These are phyloP conservation scores for Leccinum solheimii DNA, from an alignment of 1,284 basidiomycete species.

Conservation along the genomic window DNA sequence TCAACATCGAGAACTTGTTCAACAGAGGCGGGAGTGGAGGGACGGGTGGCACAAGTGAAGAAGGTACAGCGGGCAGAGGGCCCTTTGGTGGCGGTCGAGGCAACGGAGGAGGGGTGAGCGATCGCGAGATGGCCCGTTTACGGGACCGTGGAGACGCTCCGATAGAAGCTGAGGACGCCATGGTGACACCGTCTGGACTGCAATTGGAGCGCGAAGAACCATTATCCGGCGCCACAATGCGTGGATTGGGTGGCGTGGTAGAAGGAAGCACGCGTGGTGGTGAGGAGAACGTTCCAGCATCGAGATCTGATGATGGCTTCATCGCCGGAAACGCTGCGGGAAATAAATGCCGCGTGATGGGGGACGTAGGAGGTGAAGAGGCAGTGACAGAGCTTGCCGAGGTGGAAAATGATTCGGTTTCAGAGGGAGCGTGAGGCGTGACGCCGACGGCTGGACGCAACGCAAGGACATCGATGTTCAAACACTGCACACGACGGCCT, in stretches of 20 bases:
- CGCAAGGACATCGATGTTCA: constrained; percentile 1
- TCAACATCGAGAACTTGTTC: constrained; percentile 13
- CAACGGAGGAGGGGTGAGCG: constrained; percentile 27
- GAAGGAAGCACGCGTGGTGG: constrained; percentile 1
- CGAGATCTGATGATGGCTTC: not conserved
- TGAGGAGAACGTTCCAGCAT: not conserved
- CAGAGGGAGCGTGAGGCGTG: constrained; percentile 28
- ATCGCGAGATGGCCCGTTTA: constrained; percentile 27
- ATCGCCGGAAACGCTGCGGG: constrained; percentile 13
- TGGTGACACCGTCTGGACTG: not conserved
- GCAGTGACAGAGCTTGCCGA: constrained; percentile 11
- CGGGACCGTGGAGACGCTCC: constrained; percentile 21
- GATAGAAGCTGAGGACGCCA: constrained; percentile 3
- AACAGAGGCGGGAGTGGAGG: constrained; percentile 22
- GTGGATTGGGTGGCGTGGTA: constrained; percentile 7
- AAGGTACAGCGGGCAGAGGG: constrained; percentile 33
- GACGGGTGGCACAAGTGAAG: constrained; percentile 16
- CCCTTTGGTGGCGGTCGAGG: constrained; percentile 32
- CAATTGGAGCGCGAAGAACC: not conserved
- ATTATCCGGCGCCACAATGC: not conserved
- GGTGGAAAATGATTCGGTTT: constrained; percentile 18
- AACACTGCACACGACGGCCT: constrained; percentile 11
- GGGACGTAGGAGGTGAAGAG: constrained; percentile 15
- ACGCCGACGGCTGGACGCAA: constrained; percentile 28
- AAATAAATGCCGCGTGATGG: constrained; percentile 8